Base-by-base conservation (phyloP, 73 alveolate species). In the Paramecium primaurelia region DNA sequence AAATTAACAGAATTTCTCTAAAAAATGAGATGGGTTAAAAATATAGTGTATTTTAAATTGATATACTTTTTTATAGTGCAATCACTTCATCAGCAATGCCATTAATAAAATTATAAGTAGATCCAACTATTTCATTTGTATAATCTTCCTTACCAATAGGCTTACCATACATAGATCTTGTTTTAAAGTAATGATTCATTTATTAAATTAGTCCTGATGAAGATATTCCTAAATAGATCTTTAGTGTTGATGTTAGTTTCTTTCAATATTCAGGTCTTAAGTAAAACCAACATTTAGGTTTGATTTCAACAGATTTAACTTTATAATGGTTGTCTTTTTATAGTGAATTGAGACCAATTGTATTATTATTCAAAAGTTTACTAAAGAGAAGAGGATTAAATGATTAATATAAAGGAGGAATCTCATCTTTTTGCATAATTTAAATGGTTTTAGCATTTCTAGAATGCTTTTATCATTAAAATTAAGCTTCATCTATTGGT, bases 161-260 rank as follows among this genome's bases (percentile, higher is more conserved):
- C 16, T n/a, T 75, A 25, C 88, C 88, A 0, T 38, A 36, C n/a
- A 30, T 75, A 25, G 88, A 75, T 38, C 59, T 75, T 2, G 30
- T 34, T 2, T 9, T 64, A 10, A 34, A 64, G 84, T 64, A 64
- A 64, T 64, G 9, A 64, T 64, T 64, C 12, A 0, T 6, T 64
- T 64, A 10, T 64, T 12, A 32, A 12, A 25, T 2, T 34, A 64
- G 84, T 64, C 84, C 84, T 28, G 84, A 64, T 64, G 42, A 32
- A 32, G 47, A 12, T 12, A 26, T 64, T 14, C 84, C 25, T 32
- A 64, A 26, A 32, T 14, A 64, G 30, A 12, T 32, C 8, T 80
- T 80, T 25, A 80, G 91, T 45, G 92, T 89, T 37, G 94, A 89
- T 49, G 77, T 89, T 71, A 89, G 89, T 10, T 77, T 89, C 20